These are phyloP conservation scores for Agarophyton chilense DNA, from an alignment of 23 red algal species.

Conservation along the genomic window DNA sequence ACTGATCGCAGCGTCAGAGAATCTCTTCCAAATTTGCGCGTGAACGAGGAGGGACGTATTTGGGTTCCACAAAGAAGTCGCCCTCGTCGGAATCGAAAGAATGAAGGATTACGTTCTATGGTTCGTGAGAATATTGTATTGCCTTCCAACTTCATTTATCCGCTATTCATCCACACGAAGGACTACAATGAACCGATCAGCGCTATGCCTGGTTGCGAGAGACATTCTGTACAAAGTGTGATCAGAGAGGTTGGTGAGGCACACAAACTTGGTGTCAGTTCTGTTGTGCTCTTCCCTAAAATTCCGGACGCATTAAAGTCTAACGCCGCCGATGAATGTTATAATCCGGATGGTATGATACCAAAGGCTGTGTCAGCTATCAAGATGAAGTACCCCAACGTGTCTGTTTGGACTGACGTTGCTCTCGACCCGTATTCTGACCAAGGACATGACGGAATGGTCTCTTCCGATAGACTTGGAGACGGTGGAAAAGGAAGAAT, in stretches of 20 bases:
- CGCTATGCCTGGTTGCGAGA: slow-evolving; percentile 92
- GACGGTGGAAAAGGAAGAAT: slow-evolving; percentile 85
- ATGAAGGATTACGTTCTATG: slow-evolving; percentile 82
- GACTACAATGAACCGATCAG: slow-evolving; percentile 78
- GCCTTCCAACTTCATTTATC: slow-evolving; percentile 96
- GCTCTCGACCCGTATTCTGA: slow-evolving; percentile 97
- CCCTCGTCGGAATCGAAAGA: slow-evolving; percentile 88
- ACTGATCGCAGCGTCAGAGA: slow-evolving; percentile 17
- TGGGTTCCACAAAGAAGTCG: slow-evolving; percentile 85
- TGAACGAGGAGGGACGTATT: slow-evolving; percentile 66
- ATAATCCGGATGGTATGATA: slow-evolving; percentile 89
- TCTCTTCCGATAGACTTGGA: slow-evolving; percentile 73
- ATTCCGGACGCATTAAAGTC: slow-evolving; percentile 88
- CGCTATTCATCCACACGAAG: slow-evolving; percentile 93
- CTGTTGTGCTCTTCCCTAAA: slow-evolving; percentile 97
- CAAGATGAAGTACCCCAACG: slow-evolving; percentile 78
- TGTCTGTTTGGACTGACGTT: slow-evolving; percentile 97
- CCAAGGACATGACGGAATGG: slow-evolving; percentile 98
- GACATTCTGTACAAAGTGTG: slow-evolving; percentile 58
- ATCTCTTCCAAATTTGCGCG: slow-evolving; percentile 47
- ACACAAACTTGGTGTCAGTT: slow-evolving; percentile 63
- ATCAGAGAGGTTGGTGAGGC: slow-evolving; percentile 83
- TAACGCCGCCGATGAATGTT: slow-evolving; percentile 94
- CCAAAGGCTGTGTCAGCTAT: slow-evolving; percentile 62
- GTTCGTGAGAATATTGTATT: slow-evolving; percentile 80